phyloP scores from a whole-genome alignment of 129 eudicot species.

The Dittrichia graveolens region DNA sequence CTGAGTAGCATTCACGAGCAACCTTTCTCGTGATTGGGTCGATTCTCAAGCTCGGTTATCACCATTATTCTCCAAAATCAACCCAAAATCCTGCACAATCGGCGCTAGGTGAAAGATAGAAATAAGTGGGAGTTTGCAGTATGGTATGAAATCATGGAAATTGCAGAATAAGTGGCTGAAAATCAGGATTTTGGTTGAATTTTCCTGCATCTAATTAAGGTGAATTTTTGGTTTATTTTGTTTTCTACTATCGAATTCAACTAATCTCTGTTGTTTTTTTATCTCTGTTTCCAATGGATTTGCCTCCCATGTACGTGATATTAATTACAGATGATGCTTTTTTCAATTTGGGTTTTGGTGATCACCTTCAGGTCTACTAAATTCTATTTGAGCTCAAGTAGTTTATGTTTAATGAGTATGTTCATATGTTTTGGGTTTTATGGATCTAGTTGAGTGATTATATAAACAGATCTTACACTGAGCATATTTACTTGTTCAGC shows the following conservation, averaged over 20 bases:
- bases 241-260: conserved; percentile 16
- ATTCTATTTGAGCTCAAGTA: conserved; percentile 10
- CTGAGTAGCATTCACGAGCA: conserved; percentile 47
- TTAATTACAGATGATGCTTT: conserved; percentile 14
- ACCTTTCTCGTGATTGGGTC: conserved; percentile 46
- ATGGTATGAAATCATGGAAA: conserved; percentile 34
- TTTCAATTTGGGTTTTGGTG: conserved; percentile 28
- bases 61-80: conserved; percentile 24
- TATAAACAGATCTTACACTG: conserved; percentile 38
- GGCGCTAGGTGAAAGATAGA: conserved; percentile 19
- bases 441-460: conserved; percentile 33
- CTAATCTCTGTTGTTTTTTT: conserved; percentile 19
- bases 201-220: conserved; percentile 37
- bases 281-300: conserved; percentile 23
- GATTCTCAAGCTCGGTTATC: conserved; percentile 12
- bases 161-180: conserved; percentile 41
- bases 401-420: conserved; percentile 18
- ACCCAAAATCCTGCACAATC: conserved; percentile 22
- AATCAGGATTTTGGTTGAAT: conserved; percentile 36
- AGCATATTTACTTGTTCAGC: conserved; percentile 11
- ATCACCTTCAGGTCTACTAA: conserved; percentile 27
- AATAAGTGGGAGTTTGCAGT: conserved; percentile 13
- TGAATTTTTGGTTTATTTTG: conserved; percentile 14
- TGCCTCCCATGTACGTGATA: conserved; percentile 14
- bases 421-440: conserved; percentile 17